Base-by-base conservation (phyloP, 2,329 filamentous ascomycete species). In the Colletotrichum coccodes region DNA sequence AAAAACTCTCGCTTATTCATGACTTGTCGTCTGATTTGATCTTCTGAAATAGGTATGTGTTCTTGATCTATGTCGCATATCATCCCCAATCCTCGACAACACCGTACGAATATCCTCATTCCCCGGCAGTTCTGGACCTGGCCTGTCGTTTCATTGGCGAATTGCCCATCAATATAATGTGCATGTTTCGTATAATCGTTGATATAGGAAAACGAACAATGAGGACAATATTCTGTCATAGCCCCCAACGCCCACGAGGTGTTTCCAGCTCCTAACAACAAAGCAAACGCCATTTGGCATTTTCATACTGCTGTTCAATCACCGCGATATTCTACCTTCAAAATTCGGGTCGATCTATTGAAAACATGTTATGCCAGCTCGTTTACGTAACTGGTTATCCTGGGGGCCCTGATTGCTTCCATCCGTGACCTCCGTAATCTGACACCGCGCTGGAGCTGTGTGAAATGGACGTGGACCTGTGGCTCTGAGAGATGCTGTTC, bases 381-480 rank as follows among this genome's bases (percentile, higher is more conserved):
- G n/a, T 46, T 11, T 7, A 6, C 32, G n/a, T 7, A 21, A 8
- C 26, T 23, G 32, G 21, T 42, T 28, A n/a, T 3, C 18, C 30
- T 16, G 40, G 21, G 23, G 26, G 21, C n/a, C 23, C 32, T 14
- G 61, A 59, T 26, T 60, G 54, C 34, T 42, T 60, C 26, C 54
- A 54, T 16, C 30, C 40, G 16, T 47, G 28, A 2, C 47, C 49
- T 28, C 32, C 54, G 21, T 54, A 34, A 28, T 56, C 61, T 8
- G 65, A 65, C 18, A 56, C 28, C 12, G 26, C 32, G 32, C 40
- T 65, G 42, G 54, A 60, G 6, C 26, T 42, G 30, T 65, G 65
- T 12, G 65, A 68, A 9, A 49, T 38, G 6, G 65, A 63, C 6
- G 52, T 52, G 16, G 64, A 67, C 44, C 64, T 36, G 40, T 38